phyloP scores from a whole-genome alignment of 208 protist genomes.

The Herpetomonas samuelpessoai region DNA sequence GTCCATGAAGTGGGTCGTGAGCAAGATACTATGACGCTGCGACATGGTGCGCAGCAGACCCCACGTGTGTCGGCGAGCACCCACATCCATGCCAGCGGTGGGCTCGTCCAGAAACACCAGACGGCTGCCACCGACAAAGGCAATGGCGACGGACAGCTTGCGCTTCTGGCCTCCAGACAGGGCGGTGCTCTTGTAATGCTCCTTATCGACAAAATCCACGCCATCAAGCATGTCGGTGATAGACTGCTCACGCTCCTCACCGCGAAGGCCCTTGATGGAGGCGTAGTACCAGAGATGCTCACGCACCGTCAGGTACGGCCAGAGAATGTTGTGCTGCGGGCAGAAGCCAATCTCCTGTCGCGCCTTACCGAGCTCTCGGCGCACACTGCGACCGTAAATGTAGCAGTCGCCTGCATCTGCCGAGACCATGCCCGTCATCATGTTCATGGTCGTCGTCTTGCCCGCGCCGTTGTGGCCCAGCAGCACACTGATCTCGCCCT shows the following conservation, averaged over 20 bases:
- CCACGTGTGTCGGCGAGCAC: conserved; percentile 53
- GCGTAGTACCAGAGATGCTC: conserved; percentile 93
- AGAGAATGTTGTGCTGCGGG: conserved; percentile 54
- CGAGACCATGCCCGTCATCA: conserved; percentile 58
- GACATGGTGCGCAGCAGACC: conserved; percentile 31
- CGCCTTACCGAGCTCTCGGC: conserved; percentile 35
- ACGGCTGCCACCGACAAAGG: conserved; percentile 54
- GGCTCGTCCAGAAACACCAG: conserved; percentile 81
- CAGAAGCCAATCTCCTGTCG: conserved; percentile 71
- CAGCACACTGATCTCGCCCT: conserved; percentile 60
- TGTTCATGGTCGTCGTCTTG: conserved; percentile 61
- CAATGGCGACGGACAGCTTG: conserved; percentile 62
- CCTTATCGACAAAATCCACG: conserved; percentile 67
- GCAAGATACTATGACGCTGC: conserved; percentile 21
- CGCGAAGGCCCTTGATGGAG: conserved; percentile 83
- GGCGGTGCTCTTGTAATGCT: conserved; percentile 21
- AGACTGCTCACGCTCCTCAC: conserved; percentile 16
- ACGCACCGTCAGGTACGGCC: conserved; percentile 68
- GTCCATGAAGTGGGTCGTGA: conserved; percentile 91
- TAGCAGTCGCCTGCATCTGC: conserved; percentile 45
- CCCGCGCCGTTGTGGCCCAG: conserved; percentile 63
- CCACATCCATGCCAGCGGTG: conserved; percentile 67
- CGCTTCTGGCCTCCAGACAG: conserved; percentile 76
- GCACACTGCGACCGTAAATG: conserved; percentile 66
- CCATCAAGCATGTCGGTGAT: conserved; percentile 41